phyloP scores from a whole-genome alignment of 2,329 filamentous ascomycete genomes.

The Colletotrichum graminicola region DNA sequence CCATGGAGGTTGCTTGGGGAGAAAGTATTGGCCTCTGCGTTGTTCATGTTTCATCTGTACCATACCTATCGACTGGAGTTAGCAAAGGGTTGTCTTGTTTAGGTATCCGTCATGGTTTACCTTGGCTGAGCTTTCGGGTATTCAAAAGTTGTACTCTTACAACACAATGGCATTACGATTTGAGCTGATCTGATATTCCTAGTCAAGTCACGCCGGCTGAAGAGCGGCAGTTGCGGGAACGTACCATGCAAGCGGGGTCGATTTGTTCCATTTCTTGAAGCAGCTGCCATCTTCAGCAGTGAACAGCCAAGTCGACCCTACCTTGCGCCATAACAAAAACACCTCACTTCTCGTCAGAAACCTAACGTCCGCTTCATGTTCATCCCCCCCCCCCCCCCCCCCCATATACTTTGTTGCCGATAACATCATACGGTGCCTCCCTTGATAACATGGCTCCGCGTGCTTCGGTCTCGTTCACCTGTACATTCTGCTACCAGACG shows the following conservation, averaged over 20 bases:
- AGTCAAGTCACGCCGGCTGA: background rate
- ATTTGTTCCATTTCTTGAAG: background rate
- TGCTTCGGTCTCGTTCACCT: conserved; percentile 57
- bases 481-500: conserved; percentile 67
- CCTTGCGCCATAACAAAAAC: background rate
- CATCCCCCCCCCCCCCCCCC: background rate
- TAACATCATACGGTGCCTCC: background rate
- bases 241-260: background rate
- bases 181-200: background rate
- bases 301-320: too few species aligned
- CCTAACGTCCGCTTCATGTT: background rate
- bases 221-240: background rate
- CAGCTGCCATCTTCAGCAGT: background rate
- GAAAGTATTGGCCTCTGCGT: conserved; percentile 29
- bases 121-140: conserved; percentile 15
- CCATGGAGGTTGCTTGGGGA: conserved; percentile 19
- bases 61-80: conserved; percentile 34
- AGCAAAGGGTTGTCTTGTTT: conserved; percentile 22
- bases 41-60: conserved; percentile 27
- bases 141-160: conserved; percentile 30
- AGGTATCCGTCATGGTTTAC: conserved; percentile 15
- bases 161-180: conserved; percentile 8
- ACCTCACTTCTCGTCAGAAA: background rate
- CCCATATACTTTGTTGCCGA: background rate
- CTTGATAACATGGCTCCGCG: background rate